phyloP scores from a whole-genome alignment of 1,284 basidiomycete genomes.

The Mrakiaceae sp. region DNA sequence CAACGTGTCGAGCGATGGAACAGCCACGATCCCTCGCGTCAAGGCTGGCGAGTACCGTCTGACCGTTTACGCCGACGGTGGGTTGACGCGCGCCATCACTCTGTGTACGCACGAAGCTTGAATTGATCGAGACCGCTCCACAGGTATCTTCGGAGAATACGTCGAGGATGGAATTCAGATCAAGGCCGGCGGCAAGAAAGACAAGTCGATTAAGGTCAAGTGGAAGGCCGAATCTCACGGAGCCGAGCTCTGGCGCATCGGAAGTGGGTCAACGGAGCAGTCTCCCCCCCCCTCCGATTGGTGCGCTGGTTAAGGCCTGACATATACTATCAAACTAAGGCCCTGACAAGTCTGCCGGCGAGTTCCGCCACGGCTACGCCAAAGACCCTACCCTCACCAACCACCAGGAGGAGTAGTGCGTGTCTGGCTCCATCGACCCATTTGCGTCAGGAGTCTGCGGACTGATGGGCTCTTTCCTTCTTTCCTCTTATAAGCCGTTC shows the following conservation, averaged over 20 bases:
- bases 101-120: not conserved
- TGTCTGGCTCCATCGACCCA: not conserved
- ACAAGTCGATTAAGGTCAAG: constrained; percentile 11
- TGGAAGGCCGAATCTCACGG: constrained; percentile 25
- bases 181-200: constrained; percentile 18
- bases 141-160: constrained; percentile 26
- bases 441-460: too few species aligned
- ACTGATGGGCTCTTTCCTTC: too few species aligned
- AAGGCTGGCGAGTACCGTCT: constrained; percentile 27
- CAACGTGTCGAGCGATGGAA: constrained; percentile 21
- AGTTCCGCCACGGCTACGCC: constrained; percentile 24
- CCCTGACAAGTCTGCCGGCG: constrained; percentile 21
- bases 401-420: constrained; percentile 23
- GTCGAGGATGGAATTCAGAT: constrained; percentile 24
- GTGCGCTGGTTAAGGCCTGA: too few species aligned
- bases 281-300: not conserved
- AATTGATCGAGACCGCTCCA: not conserved
- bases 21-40: constrained; percentile 23
- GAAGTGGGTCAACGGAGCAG: constrained; percentile 11
- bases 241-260: constrained; percentile 27
- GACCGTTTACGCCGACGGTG: constrained; percentile 27
- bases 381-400: constrained; percentile 20
- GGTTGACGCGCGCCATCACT: not conserved
- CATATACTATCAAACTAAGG: constrained; percentile 20
- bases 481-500: not conserved